phyloP scores from a whole-genome alignment of 805 yeast genomes.

The Kazachstania bromeliacearum region DNA sequence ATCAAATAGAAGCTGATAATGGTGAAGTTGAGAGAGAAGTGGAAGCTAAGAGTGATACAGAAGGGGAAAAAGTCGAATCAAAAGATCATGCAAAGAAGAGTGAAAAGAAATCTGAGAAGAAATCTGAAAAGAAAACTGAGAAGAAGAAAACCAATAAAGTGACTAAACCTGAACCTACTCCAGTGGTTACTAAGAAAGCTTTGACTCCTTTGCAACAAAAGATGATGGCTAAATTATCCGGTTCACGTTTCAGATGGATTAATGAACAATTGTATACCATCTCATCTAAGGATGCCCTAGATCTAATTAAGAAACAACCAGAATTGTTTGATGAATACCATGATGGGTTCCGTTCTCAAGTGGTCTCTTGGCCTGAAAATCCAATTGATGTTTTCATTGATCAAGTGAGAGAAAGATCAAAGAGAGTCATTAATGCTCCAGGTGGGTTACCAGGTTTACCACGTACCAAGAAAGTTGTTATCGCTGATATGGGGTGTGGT shows the following conservation, averaged over 20 bases:
- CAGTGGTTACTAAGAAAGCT: conserved; percentile 19
- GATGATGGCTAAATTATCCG: conserved; percentile 90
- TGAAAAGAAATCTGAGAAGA: conserved; percentile 12
- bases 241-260: conserved; percentile 96
- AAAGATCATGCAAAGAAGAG: conserved; percentile 7
- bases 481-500: conserved; percentile 99
- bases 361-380: conserved; percentile 95
- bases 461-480: conserved; percentile 46
- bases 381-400: conserved; percentile 88
- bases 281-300: conserved; percentile 65
- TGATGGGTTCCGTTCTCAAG: conserved; percentile 90
- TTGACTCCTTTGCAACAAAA: conserved; percentile 86
- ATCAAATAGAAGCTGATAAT: conserved; percentile 2
- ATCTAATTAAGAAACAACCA: conserved; percentile 71
- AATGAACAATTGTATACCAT: conserved; percentile 93
- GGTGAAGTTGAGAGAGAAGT: conserved; percentile 6
- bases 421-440: conserved; percentile 79
- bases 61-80: conserved; percentile 16
- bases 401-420: conserved; percentile 50
- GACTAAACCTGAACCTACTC: conserved; percentile 5
- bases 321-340: conserved; percentile 89
- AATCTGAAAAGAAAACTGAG: conserved; percentile 3
- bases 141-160: conserved; percentile 8
- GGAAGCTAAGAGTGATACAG: conserved; percentile 9
- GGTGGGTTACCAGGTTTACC: conserved; percentile 83